Evolutionary conservation across 306 rosid genomes (phyloP), one percentile per base, ranked within the genome.

Genomic region (Casuarina equisetifolia): DNA sequence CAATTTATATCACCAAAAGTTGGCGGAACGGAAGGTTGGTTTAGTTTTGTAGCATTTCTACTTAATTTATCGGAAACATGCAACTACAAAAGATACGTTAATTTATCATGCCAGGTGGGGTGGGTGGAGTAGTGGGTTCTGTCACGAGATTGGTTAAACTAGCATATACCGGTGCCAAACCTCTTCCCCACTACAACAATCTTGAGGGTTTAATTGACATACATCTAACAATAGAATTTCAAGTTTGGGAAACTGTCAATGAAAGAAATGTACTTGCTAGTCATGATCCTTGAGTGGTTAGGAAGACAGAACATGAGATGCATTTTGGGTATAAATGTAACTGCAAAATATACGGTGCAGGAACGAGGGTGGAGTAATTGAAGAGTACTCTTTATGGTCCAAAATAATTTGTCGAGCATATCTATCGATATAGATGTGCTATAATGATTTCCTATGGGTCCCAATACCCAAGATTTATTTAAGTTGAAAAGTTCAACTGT

Each of bases 1-100:
- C 84, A 86, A 76, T 85, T 82, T 78, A 82, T 88, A 70, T 61
- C 80, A 49, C 78, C 88, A 42, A 77, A 67, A 12, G 72, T 45
- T 75, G 85, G 77, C 32, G 79, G 71, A 17, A 55, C 44, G 38
- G 89, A 88, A 83, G 98, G 97, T 95, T 61, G 45, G 84, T 67
- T 46, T 66, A 20, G 54, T 6, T 72, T 78, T 69, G 38, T 49
- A 1, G 72, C 40, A 46, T 77, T 79, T 76, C 3, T 59, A n/a
- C 13, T 62, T 49, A 17, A 38, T 4, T 5, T 19, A 1, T 69
- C 54, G 10, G 19, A 53, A 17, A 6, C 32, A 17, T 17, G 16
- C 9, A 16, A 64, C 48, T 12, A 5, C 42, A 35, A 40, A 67
- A 40, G 11, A 42, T 67, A 4, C 35, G 36, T 67, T 43, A 9